Percentiles rank a stretch among this genome's conserved stretches.
Conservation (phyloP, 78 protist genomes). For the Guillardia theta region DNA sequence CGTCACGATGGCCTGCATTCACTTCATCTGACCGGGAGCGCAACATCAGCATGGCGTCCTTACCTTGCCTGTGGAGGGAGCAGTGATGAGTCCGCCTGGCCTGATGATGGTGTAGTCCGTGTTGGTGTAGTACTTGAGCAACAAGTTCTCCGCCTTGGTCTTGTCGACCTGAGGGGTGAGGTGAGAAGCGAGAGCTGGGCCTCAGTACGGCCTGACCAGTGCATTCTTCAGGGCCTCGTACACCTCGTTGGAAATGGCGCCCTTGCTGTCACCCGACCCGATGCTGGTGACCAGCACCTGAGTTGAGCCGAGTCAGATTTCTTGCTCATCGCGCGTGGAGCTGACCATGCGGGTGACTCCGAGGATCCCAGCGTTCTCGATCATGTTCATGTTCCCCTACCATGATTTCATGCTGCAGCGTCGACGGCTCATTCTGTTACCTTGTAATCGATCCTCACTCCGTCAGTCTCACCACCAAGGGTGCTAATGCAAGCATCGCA, state of each 20-base stretch:
- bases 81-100: slow-evolving; percentile 13
- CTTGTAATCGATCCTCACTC: neutral
- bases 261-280: slow-evolving; percentile 28
- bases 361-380: slow-evolving; percentile 35
- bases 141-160: slow-evolving; percentile 36
- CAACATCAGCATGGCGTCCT: neutral
- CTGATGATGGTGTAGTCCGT: slow-evolving; percentile 39
- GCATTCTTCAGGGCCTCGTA: neutral
- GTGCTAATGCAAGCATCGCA: slow-evolving; percentile 22
- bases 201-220: too few relatives aligned
- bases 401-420: neutral
- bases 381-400: slow-evolving; percentile 29
- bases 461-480: neutral
- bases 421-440: too few relatives aligned
- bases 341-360: neutral
- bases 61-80: neutral
- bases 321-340: neutral
- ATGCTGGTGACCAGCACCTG: neutral
- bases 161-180: too few relatives aligned
- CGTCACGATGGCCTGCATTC: neutral
- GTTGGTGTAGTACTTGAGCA: slow-evolving; percentile 38
- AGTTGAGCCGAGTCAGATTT: neutral
- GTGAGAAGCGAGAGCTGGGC: too few relatives aligned
- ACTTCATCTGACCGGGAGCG: neutral
- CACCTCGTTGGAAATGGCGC: neutral